Conservation (phyloP, 139 green algal genomes). For the Chlorella sp. region DNA sequence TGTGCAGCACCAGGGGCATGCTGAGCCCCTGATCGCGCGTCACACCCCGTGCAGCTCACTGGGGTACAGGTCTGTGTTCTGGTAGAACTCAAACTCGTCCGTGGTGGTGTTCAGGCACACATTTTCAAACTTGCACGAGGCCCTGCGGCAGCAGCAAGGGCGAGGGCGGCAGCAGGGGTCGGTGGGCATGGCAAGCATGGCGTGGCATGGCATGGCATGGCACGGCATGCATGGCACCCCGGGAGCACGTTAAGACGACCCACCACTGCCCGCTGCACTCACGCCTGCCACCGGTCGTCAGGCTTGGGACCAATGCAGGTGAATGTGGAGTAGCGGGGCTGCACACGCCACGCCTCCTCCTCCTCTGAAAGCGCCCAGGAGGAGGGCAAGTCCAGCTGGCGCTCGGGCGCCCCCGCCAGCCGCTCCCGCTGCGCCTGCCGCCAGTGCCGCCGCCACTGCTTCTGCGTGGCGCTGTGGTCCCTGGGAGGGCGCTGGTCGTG, state of each 20-base stretch:
- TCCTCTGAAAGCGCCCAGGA: conserved; percentile 1
- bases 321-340: conserved; percentile 28
- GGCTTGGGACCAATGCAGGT: conserved; percentile 25
- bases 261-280: background rate
- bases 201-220: too few relatives aligned
- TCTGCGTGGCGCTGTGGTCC: too few relatives aligned
- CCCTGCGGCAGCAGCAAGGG: background rate
- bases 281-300: conserved; percentile 27
- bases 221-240: background rate
- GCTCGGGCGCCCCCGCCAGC: too few relatives aligned
- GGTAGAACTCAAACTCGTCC: conserved; percentile 27
- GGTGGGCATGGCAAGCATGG: background rate
- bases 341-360: background rate
- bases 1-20: too few relatives aligned
- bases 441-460: too few relatives aligned
- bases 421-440: too few relatives aligned
- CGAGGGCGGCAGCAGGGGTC: too few relatives aligned
- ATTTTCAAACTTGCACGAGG: conserved; percentile 34
- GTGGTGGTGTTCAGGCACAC: conserved; percentile 28
- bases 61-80: conserved; percentile 4
- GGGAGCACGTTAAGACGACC: too few relatives aligned
- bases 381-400: too few relatives aligned
- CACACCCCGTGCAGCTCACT: background rate
- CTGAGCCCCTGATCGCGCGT: too few relatives aligned
- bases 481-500: too few relatives aligned